Evolutionary conservation across 257 asterid genomes (phyloP).

Genomic region (Plectranthus barbatus): DNA sequence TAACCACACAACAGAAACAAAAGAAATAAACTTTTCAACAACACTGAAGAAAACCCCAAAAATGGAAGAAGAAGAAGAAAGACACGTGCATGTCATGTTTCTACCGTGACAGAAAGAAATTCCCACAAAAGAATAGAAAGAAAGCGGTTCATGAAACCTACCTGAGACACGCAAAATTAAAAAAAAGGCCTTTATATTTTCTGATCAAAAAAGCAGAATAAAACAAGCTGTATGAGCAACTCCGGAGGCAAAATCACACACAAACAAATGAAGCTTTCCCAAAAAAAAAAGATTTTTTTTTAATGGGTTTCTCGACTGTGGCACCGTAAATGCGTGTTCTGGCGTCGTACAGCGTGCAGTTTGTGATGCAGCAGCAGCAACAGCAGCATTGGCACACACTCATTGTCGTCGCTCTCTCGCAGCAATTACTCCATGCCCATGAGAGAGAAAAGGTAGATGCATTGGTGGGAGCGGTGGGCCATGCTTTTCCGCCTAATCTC

Average conservation of each 20-base stretch:
- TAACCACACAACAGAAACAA: neutral
- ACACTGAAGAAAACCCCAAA: neutral
- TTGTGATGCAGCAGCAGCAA: conserved; percentile 10
- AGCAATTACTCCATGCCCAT: neutral
- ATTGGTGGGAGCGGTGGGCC: conserved; percentile 8
- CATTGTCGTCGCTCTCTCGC: neutral
- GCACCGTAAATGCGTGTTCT: conserved; percentile 14
- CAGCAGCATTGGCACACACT: neutral
- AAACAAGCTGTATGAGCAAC: neutral
- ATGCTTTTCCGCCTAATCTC: neutral
- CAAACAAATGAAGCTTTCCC: too few species aligned
- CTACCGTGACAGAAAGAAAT: too few species aligned
- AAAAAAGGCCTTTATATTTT: conserved; percentile 1
- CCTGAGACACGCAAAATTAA: conserved; percentile 9
- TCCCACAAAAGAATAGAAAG: neutral
- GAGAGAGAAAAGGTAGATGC: neutral
- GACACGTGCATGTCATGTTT: neutral
- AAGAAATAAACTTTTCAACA: neutral
- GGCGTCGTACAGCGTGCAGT: conserved; percentile 5
- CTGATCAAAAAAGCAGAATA: neutral
- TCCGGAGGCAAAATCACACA: too few species aligned
- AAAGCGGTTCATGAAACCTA: neutral
- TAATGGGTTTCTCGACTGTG: too few species aligned
- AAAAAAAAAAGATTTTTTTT: too few species aligned
- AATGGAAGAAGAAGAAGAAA: conserved; percentile 6